A percentile compares a stretch with the other conserved stretches of the same genome.
Conservation (phyloP, 202 grass and related monocot species). For the Panicum hallii region DNA sequence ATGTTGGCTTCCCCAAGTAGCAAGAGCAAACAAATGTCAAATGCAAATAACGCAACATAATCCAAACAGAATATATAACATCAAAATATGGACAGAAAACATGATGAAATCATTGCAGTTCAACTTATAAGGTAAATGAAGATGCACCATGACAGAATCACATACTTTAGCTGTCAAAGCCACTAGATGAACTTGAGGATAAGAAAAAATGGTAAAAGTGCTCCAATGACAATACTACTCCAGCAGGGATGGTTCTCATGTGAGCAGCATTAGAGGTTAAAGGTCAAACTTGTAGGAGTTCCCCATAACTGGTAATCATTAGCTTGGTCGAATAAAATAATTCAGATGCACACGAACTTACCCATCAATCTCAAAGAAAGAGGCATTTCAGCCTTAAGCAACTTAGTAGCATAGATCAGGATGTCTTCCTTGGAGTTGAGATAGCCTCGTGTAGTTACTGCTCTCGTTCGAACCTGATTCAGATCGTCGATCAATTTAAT, state of each 20-base stretch:
- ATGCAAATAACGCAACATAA: constrained; percentile 4
- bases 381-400: constrained; percentile 91
- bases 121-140: constrained; percentile 40
- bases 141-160: constrained; percentile 34
- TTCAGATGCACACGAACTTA: constrained; percentile 42
- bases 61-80: not conserved
- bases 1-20: constrained; percentile 8
- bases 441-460: constrained; percentile 68
- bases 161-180: constrained; percentile 15
- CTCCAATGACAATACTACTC: constrained; percentile 8
- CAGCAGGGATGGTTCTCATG: not conserved
- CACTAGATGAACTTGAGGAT: constrained; percentile 30
- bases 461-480: constrained; percentile 87
- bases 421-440: constrained; percentile 88
- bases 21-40: constrained; percentile 15
- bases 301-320: not conserved
- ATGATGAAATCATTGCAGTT: not conserved
- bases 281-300: not conserved
- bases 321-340: constrained; percentile 23
- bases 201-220: not conserved
- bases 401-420: constrained; percentile 74
- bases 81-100: constrained; percentile 37
- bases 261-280: not conserved
- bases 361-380: constrained; percentile 96
- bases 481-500: constrained; percentile 30